These are phyloP conservation scores for Podospora australis DNA, from an alignment of 495 filamentous ascomycete genomes.

Conservation along the genomic window DNA sequence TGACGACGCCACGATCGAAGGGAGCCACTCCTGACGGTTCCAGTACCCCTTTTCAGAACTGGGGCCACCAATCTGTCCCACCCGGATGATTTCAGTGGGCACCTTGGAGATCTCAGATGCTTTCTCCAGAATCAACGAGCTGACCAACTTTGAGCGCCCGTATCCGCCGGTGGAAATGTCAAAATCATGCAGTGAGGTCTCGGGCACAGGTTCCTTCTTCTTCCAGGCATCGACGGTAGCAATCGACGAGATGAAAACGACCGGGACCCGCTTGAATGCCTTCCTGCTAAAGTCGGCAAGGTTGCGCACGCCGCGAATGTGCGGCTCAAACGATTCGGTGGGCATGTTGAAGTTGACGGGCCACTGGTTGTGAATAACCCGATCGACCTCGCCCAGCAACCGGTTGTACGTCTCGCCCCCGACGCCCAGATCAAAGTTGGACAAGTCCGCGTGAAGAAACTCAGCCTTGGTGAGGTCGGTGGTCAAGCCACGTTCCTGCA, in stretches of 20 bases:
- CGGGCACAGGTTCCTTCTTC: constrained; percentile 34
- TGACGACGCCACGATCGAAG: constrained; percentile 40
- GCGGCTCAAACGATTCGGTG: constrained; percentile 48
- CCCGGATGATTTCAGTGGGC: constrained; percentile 41
- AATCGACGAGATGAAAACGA: constrained; percentile 53
- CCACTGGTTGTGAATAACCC: constrained; percentile 59
- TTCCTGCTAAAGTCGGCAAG: constrained; percentile 46
- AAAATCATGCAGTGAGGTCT: constrained; percentile 38
- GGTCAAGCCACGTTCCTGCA: constrained; percentile 29
- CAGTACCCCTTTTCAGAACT: constrained; percentile 37
- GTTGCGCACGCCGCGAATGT: constrained; percentile 47
- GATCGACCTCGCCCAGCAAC: constrained; percentile 34
- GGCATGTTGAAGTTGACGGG: constrained; percentile 56
- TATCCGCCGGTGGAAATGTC: constrained; percentile 43
- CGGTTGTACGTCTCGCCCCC: constrained; percentile 26
- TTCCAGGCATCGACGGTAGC: constrained; percentile 35
- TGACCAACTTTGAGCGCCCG: constrained; percentile 49
- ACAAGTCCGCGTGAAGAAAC: constrained; percentile 47
- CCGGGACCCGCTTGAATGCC: constrained; percentile 37
- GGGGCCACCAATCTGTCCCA: constrained; percentile 55
- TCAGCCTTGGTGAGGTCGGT: constrained; percentile 35
- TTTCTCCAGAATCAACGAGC: constrained; percentile 43
- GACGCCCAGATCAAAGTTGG: constrained; percentile 40
- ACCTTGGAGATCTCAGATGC: constrained; percentile 34
- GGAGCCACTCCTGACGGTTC: constrained; percentile 56